Conservation (phyloP, 495 filamentous ascomycete genomes). For the Penicillium malachiteum region DNA sequence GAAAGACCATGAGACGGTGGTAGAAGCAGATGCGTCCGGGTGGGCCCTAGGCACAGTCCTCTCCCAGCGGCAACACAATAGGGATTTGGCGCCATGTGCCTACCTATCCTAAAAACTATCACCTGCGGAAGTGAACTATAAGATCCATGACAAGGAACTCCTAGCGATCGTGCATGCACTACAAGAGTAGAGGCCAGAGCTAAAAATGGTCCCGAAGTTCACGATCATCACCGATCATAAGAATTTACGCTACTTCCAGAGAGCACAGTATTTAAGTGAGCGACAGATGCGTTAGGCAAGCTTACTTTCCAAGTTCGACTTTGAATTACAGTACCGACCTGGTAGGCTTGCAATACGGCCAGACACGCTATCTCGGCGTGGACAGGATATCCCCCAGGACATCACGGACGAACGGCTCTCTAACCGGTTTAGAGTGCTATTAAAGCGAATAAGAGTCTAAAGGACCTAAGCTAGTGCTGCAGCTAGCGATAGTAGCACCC, state of each 20-base stretch:
- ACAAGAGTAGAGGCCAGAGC: neutral
- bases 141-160: neutral
- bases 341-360: neutral
- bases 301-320: neutral
- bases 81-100: neutral
- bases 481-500: neutral
- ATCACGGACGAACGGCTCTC: neutral
- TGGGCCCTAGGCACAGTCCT: neutral
- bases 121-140: neutral
- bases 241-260: neutral
- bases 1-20: neutral
- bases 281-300: neutral
- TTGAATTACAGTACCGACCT: neutral
- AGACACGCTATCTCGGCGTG: neutral
- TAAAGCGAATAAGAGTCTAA: neutral
- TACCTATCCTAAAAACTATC: neutral
- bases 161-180: neutral
- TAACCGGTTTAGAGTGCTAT: neutral
- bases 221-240: neutral
- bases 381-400: neutral
- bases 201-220: neutral
- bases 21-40: neutral
- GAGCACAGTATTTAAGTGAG: neutral
- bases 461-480: neutral
- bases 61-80: neutral